phyloP scores from a whole-genome alignment of 1,139 yeast genomes.

The Eremothecium coryli region DNA sequence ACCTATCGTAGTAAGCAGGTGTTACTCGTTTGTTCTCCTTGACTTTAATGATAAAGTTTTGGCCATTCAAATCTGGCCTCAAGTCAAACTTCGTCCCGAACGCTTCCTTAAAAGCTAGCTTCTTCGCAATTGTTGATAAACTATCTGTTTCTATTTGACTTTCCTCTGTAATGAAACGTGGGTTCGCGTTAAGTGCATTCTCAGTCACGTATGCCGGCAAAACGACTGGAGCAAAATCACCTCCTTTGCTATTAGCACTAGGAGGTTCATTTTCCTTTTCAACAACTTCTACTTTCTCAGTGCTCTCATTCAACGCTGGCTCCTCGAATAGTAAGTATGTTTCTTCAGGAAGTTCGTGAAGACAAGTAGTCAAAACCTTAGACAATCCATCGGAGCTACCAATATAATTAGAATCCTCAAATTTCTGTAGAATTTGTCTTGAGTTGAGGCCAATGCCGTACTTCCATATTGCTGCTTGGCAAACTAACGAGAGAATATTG shows the following conservation, averaged over 20 bases:
- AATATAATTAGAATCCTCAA: conserved; percentile 42
- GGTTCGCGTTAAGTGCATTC: conserved; percentile 52
- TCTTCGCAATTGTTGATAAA: conserved; percentile 53
- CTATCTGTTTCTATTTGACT: conserved; percentile 39
- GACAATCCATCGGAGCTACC: conserved; percentile 79
- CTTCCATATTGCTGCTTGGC: conserved; percentile 77
- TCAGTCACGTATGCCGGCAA: conserved; percentile 49
- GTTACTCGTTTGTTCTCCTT: conserved; percentile 89
- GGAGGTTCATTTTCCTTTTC: conserved; percentile 21
- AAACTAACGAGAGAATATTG: conserved; percentile 63
- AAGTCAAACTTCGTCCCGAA: conserved; percentile 46
- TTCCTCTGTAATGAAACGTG: conserved; percentile 32
- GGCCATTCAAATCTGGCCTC: conserved; percentile 85
- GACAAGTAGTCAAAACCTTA: conserved; percentile 48
- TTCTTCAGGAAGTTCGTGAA: conserved; percentile 12
- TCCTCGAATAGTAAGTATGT: not conserved
- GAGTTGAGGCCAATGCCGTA: conserved; percentile 46
- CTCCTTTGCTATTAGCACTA: conserved; percentile 12
- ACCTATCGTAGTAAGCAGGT: conserved; percentile 84
- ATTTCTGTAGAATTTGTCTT: conserved; percentile 38
- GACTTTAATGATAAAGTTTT: conserved; percentile 81
- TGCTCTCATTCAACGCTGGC: conserved; percentile 14
- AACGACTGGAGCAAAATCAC: conserved; percentile 5
- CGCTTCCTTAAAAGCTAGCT: conserved; percentile 74
- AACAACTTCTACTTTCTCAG: conserved; percentile 10